Percentiles rank a stretch among this genome's conserved stretches.
phyloP scores from a whole-genome alignment of 495 filamentous ascomycete species.

The Xanthoparmelia taractica region DNA sequence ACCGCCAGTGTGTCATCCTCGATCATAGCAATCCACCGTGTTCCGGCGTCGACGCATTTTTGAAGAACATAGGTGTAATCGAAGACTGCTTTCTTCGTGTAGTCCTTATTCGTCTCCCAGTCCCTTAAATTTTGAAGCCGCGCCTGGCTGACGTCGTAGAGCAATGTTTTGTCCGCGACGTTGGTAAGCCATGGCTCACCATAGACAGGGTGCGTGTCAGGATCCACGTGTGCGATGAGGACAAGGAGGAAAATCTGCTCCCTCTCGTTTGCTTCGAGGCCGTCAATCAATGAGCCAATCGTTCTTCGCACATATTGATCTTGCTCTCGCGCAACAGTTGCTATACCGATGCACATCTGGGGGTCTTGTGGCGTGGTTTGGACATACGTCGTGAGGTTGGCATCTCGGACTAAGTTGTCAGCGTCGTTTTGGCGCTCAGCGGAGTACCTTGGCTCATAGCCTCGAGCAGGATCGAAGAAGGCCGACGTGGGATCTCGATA shows the following conservation, averaged over 20 bases:
- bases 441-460: slow-evolving; percentile 37
- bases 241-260: slow-evolving; percentile 41
- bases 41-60: slow-evolving; percentile 38
- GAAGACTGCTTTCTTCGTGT: slow-evolving; percentile 39
- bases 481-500: slow-evolving; percentile 39
- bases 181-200: slow-evolving; percentile 42
- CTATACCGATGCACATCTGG: slow-evolving; percentile 34
- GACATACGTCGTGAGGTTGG: slow-evolving; percentile 18
- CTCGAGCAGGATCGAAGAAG: slow-evolving; percentile 36
- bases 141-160: slow-evolving; percentile 31
- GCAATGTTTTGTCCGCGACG: slow-evolving; percentile 37
- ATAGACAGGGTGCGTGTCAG: slow-evolving; percentile 42
- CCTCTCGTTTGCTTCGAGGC: slow-evolving; percentile 41
- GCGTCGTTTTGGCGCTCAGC: slow-evolving; percentile 34
- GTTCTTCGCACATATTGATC: slow-evolving; percentile 42
- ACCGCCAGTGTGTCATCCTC: slow-evolving; percentile 50
- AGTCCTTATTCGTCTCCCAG: slow-evolving; percentile 29
- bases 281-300: slow-evolving; percentile 45
- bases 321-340: slow-evolving; percentile 32
- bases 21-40: slow-evolving; percentile 44
- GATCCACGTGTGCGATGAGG: slow-evolving; percentile 46
- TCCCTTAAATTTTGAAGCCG: slow-evolving; percentile 21
- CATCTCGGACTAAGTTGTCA: slow-evolving; percentile 29
- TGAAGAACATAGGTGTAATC: slow-evolving; percentile 45
- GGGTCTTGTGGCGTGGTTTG: slow-evolving; percentile 15